Evolutionary conservation across 2,329 filamentous ascomycete genomes (phyloP).

Genomic region (Pseudocercospora cruenta): DNA sequence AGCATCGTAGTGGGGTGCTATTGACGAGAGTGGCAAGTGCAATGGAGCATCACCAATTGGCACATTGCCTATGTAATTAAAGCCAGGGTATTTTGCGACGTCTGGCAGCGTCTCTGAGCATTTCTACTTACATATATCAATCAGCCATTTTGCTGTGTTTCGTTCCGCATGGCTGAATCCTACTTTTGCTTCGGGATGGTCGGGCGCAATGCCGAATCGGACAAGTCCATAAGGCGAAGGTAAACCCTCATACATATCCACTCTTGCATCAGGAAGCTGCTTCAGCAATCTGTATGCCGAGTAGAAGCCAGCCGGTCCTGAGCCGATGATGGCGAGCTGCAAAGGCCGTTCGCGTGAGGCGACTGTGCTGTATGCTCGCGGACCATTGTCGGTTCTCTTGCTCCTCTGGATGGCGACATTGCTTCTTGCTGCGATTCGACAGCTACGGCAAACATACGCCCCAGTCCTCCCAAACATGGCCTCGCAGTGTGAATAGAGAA

Average conservation of each 20-base stretch:
- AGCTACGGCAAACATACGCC: conserved; percentile 28
- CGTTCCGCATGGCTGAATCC: conserved; percentile 21
- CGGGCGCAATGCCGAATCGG: conserved; percentile 93
- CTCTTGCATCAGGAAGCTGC: conserved; percentile 68
- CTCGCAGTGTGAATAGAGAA: conserved; percentile 5
- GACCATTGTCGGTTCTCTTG: neutral
- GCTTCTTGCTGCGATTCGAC: conserved; percentile 19
- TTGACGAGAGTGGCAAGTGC: conserved; percentile 64
- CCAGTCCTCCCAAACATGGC: conserved; percentile 22
- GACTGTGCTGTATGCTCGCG: conserved; percentile 32
- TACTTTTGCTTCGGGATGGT: conserved; percentile 98
- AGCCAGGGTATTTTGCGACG: conserved; percentile 78
- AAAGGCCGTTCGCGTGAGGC: conserved; percentile 52
- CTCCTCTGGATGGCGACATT: conserved; percentile 25
- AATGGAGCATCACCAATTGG: conserved; percentile 65
- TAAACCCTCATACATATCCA: conserved; percentile 96
- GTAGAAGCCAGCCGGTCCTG: conserved; percentile 95
- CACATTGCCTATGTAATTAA: conserved; percentile 90
- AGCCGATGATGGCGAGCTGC: conserved; percentile 82
- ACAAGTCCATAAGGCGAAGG: conserved; percentile 93
- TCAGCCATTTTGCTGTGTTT: conserved; percentile 26
- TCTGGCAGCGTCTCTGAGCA: conserved; percentile 93
- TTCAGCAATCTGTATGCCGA: conserved; percentile 83
- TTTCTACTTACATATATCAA: conserved; percentile 62
- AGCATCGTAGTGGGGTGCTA: conserved; percentile 86